Base-by-base conservation (phyloP, 352 stramenopile species). In the Chrysophaeum taylorii region DNA sequence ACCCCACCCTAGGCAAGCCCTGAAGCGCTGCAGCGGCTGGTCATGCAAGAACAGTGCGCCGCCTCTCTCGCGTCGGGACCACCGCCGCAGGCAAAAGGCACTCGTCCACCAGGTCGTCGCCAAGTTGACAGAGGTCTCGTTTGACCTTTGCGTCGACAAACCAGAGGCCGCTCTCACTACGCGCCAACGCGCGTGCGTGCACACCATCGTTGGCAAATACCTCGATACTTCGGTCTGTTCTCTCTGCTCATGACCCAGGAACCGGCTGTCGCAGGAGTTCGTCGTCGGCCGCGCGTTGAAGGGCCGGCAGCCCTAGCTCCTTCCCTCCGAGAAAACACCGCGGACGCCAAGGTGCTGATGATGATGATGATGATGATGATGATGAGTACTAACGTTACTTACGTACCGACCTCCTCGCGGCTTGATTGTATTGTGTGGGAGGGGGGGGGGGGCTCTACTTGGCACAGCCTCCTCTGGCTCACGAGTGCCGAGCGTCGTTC, bases 191-290 rank as follows among this genome's bases (percentile, higher is more conserved):
- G 27, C 33, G 18, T 66, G 57, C 35, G 31, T 66, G 33, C 57
- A 66, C 57, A 66, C 57, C 35, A n/a, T 66, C 31, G 57, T 66
- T 23, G 57, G 57, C 57, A 66, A 66, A 36, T 66, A 66, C 57
- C 57, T 66, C 57, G 57, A 66, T 36, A 66, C 57, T 9, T 66
- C 57, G 14, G n/a, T n/a, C n/a, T n/a, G n/a, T n/a, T n/a, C n/a
- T n/a, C n/a, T n/a, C n/a, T n/a, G n/a, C n/a, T n/a, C n/a, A n/a
- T n/a, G n/a, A n/a, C n/a, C n/a, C n/a, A n/a, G n/a, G n/a, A n/a
- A n/a, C n/a, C n/a, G n/a, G n/a, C n/a, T n/a, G n/a, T n/a, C n/a
- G n/a, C n/a, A n/a, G n/a, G 57, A 66, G 57, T 66, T 66, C 57
- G 57, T 66, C 57, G 14, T 66, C 31, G 57, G 57, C 57, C 57